Evolutionary conservation across 148 eudicot genomes (phyloP).

Genomic region (Rhododendron ferrugineum): DNA sequence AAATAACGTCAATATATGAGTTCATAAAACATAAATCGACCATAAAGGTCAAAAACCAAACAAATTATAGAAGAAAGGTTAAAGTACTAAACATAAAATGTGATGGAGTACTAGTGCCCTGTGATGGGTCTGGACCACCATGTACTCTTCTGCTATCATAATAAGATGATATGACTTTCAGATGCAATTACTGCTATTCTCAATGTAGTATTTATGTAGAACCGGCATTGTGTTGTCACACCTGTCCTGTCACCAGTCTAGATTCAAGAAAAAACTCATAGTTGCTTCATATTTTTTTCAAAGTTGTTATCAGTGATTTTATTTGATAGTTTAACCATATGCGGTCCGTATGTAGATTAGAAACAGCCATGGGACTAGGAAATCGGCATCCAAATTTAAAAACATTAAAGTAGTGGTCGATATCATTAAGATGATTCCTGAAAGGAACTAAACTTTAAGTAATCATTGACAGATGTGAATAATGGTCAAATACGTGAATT

Average conservation of each 20-base stretch:
- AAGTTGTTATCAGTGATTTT: background rate
- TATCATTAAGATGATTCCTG: background rate
- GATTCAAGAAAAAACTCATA: background rate
- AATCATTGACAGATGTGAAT: background rate
- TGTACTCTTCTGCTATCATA: background rate
- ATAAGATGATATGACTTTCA: background rate
- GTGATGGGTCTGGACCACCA: background rate
- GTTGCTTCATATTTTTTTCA: background rate
- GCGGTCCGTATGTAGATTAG: too few relatives aligned
- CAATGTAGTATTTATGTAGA: background rate
- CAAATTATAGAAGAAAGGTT: background rate
- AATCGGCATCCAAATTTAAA: background rate
- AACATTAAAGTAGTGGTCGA: background rate
- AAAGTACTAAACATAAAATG: background rate
- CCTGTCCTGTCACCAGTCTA: background rate
- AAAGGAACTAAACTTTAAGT: background rate
- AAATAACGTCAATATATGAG: background rate
- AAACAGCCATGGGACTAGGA: background rate
- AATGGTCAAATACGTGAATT: background rate
- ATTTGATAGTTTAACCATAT: background rate
- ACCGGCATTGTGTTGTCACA: background rate
- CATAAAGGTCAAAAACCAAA: background rate
- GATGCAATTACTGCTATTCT: background rate
- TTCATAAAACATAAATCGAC: background rate
- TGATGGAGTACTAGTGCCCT: background rate